Base-by-base conservation (phyloP, 2,329 filamentous ascomycete genomes). In the Eutypa lata region DNA sequence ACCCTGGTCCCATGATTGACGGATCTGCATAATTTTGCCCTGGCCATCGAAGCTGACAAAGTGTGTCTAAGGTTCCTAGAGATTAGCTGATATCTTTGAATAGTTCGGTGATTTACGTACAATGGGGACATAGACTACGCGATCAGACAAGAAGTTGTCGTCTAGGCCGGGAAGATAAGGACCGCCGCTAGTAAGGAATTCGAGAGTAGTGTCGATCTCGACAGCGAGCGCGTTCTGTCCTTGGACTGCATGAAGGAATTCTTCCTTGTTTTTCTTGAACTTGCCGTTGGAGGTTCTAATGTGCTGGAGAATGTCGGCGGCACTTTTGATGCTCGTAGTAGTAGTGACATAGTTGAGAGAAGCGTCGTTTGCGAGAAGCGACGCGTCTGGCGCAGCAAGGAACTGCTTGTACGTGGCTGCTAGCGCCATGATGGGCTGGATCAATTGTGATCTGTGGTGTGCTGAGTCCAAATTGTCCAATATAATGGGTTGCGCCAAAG, bases 1-100 rank as follows among this genome's bases (percentile, higher is more conserved):
- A 56, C 87, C 92, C 72, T 99, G 94, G 70, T 99, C 94, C 94
- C 94, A 99, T 70, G 88, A 90, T 61, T 93, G 84, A 62, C 93
- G 89, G 59, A 97, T 89, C 70, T 94, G 90, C 54, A 81, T 71
- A 68, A 99, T 97, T 75, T 90, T 91, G 69, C 85, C 83, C 46
- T 87, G 73, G 59, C 72, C 68, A 70, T 95, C 83, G 72, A 97
- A 96, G 53, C 84, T 83, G 60, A 99, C 92, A 59, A 97, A 86
- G 76, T 99, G 94, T 63, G 87, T 82, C 90, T 94, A 70, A 28
- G 22, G 50, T 14, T 19, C 16, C 37, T n/a, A 45, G 44, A 50
- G 48, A 50, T 53, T n/a, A 54, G 42, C 28, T 26, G n/a, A 14
- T 10, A 19, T 10, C 14, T 19, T 10, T 18, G 13, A 19, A 5